Conservation (phyloP, 1,284 basidiomycete species). For the Earliella scabrosa region DNA sequence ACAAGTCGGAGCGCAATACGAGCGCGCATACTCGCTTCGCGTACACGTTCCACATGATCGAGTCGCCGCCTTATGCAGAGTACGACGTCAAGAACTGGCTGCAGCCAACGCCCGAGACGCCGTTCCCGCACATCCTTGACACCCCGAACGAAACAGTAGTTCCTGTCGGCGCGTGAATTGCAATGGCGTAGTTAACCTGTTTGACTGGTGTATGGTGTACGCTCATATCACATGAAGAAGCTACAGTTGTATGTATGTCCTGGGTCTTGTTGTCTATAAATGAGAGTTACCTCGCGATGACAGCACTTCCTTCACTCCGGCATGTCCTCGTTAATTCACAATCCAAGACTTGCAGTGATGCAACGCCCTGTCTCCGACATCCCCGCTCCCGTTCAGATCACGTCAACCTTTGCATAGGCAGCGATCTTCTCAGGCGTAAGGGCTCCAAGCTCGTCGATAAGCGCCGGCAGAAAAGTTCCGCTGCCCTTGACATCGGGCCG, state of each 20-base stretch:
- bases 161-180: conserved; percentile 19
- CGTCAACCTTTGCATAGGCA: conserved; percentile 53
- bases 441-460: conserved; percentile 82
- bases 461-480: conserved; percentile 85
- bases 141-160: conserved; percentile 33
- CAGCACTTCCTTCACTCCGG: background rate
- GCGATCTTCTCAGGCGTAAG: conserved; percentile 61
- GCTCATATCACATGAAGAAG: no score
- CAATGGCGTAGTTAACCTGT: no score
- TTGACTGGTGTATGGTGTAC: background rate
- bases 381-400: conserved; percentile 31
- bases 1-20: conserved; percentile 86
- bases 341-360: no score
- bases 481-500: conserved; percentile 78
- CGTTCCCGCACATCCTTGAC: conserved; percentile 76
- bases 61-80: conserved; percentile 61
- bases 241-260: no score
- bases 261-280: background rate
- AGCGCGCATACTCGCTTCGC: conserved; percentile 80
- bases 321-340: no score
- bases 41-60: conserved; percentile 95
- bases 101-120: conserved; percentile 82
- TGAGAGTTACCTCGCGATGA: background rate
- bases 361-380: no score
- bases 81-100: conserved; percentile 89